Percentiles rank a stretch among this genome's conserved stretches.
Conservation (phyloP, 2,329 filamentous ascomycete genomes). For the Aspergillus carbonarius region DNA sequence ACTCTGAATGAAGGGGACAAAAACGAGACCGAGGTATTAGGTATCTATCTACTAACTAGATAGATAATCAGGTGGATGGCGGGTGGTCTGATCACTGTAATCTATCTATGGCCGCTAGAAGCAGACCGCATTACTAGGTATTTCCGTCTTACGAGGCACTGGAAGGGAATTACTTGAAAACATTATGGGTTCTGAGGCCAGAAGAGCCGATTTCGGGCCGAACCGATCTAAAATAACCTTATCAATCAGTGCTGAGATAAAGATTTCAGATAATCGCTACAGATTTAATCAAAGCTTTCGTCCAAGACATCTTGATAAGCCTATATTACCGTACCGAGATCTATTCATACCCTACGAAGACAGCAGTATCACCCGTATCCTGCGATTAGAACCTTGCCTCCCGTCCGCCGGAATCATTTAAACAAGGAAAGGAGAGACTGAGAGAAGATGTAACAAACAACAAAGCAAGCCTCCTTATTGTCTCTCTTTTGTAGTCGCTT, state of each 20-base stretch:
- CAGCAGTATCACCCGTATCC: neutral
- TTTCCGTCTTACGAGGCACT: too few relatives aligned
- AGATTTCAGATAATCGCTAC: neutral
- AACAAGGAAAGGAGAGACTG: neutral
- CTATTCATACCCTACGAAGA: neutral
- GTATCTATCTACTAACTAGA: too few relatives aligned
- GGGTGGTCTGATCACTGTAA: too few relatives aligned
- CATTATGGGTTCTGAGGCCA: neutral
- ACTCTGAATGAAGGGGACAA: too few relatives aligned
- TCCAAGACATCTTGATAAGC: neutral
- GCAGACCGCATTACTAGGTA: neutral
- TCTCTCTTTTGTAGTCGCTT: constrained; percentile 16
- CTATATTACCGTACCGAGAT: neutral
- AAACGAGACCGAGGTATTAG: too few relatives aligned
- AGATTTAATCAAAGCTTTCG: neutral
- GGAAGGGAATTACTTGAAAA: neutral
- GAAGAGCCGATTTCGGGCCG: neutral
- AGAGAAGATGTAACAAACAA: neutral
- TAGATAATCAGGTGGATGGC: too few relatives aligned
- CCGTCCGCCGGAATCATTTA: neutral
- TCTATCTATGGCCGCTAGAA: too few relatives aligned
- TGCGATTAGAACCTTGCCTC: neutral
- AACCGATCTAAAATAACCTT: neutral
- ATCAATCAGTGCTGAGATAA: neutral
- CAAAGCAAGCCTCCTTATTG: neutral